phyloP scores from a whole-genome alignment of 2,329 filamentous ascomycete genomes.

The Graphilbum sp. region DNA sequence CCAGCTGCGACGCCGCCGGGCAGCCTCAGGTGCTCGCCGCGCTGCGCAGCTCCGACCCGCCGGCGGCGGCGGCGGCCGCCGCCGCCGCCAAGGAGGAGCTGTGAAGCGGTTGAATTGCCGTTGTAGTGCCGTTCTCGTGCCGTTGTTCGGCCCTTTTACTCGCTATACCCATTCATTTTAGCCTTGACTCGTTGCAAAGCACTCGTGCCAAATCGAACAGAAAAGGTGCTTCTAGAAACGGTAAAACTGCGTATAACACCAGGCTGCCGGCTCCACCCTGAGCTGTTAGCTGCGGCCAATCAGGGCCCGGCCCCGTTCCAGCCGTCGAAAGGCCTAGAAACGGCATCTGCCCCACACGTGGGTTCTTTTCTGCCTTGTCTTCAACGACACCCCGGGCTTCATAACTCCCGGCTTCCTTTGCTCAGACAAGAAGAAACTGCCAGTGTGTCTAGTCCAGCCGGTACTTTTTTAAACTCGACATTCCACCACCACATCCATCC shows the following conservation, averaged over 20 bases:
- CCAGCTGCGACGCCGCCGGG: constrained; percentile 40
- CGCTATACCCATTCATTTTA: no score
- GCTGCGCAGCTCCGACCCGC: constrained; percentile 14
- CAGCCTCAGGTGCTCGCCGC: constrained; percentile 37
- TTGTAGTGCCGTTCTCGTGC: no score
- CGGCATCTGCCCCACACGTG: constrained; percentile 6
- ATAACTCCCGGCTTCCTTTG: no score
- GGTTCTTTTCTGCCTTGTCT: constrained; percentile 1
- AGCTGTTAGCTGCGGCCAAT: constrained; percentile 6
- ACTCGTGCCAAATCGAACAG: no score
- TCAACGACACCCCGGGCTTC: neutral
- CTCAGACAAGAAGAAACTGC: no score
- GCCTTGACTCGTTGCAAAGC: no score
- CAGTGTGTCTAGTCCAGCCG: no score
- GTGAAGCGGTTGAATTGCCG: neutral
- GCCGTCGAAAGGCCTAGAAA: constrained; percentile 14
- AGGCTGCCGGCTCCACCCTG: no score
- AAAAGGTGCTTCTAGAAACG: neutral
- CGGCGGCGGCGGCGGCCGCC: neutral
- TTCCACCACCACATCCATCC: no score
- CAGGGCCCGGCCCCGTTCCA: neutral
- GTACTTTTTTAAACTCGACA: no score
- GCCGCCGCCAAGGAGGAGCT: constrained; percentile 1
- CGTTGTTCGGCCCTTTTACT: no score
- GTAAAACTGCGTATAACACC: no score